Evolutionary conservation across 352 stramenopile species (phyloP), one percentile per base, ranked within the genome.

Genomic region (Phytophthora pseudosyringae): DNA sequence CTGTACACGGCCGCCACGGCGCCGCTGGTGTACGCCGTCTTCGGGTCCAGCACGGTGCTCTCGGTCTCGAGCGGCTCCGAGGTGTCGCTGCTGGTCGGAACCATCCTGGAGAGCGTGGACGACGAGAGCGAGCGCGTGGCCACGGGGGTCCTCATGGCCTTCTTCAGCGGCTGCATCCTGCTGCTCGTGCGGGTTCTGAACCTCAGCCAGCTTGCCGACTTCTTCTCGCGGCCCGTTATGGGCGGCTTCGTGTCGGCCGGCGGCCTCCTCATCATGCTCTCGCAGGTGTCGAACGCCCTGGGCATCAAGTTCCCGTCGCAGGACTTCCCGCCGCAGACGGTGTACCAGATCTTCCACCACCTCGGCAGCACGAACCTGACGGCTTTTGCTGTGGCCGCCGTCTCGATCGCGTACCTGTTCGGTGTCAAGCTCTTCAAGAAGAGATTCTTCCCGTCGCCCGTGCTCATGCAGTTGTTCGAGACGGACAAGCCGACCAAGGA

Each of bases 161-260:
- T 98, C 67, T 58, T 97, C n/a, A 88, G 88, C 39, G 91, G 91
- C 16, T 60, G 91, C 50, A 84, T 90, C 69, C 79, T 97, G 39
- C 63, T 97, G 38, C 55, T 85, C 16, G 78, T 97, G 41, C 86
- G 91, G 26, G 28, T 96, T 16, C 59, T 96, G 7, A 78, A 85
- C 38, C 67, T 97, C 38, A 90, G 90, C 31, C 90, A 95, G 38
- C 75, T 98, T 39, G 88, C 88, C 11, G 89, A 91, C 55, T 97
- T 98, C 69, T 86, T 97, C 61, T 93, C 85, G 2, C 86, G 95
- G 45, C 88, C 93, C 7, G 91, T 98, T 48, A 86, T 97, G 66
- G 91, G 86, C 10, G 91, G 91, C 43, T 98, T 98, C 68, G 96
- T 94, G 43, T 93, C 85, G 4, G 91, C 77, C 25, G 90, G 87